Base-by-base conservation (phyloP, 495 filamentous ascomycete species). In the Podospora pseudocomata region DNA sequence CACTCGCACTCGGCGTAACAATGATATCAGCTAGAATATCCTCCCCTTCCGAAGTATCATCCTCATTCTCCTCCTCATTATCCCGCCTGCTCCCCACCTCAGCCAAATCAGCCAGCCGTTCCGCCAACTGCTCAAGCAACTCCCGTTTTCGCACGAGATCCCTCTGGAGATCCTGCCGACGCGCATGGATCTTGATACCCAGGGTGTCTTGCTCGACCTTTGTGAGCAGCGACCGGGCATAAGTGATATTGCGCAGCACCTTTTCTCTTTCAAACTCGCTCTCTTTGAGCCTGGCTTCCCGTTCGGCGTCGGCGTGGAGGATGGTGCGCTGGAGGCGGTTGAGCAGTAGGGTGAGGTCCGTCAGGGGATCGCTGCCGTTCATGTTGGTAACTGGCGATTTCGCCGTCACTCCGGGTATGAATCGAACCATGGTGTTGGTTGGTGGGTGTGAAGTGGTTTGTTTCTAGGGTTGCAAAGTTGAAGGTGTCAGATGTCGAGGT, bases 181-280 rank as follows among this genome's bases (percentile, higher is more conserved):
- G 86, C 53, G 87, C 80, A 64, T 85, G 84, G 20, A 87, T 82
- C 77, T 92, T 92, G 68, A 92, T 78, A 57, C 81, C 74, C 5
- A 87, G 79, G 34, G 89, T 86, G 57, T 89, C 87, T 67, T 92
- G 91, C 75, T 97, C 93, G 26, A 96, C 85, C 65, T 84, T 86
- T 34, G 89, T 83, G 57, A 97, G 90, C 60, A 92, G 86, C 1
- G 86, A 85, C 62, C 89, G 88, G 9, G 93, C 93, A 75, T 92
- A 89, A 75, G 91, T 89, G 70, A 97, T 79, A 73, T 95, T 97
- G 88, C 93, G 28, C 1, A 18, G 81, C 23, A 90, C 86, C 79
- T 88, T 88, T 68, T 84, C 85, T 58, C 92, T 85, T 77, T 95
- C 91, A 70, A 86, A 88, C 73, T 88, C 88, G 69, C 87, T 92